phyloP scores from a whole-genome alignment of 805 yeast genomes.

The Jamesozyma gamospora region DNA sequence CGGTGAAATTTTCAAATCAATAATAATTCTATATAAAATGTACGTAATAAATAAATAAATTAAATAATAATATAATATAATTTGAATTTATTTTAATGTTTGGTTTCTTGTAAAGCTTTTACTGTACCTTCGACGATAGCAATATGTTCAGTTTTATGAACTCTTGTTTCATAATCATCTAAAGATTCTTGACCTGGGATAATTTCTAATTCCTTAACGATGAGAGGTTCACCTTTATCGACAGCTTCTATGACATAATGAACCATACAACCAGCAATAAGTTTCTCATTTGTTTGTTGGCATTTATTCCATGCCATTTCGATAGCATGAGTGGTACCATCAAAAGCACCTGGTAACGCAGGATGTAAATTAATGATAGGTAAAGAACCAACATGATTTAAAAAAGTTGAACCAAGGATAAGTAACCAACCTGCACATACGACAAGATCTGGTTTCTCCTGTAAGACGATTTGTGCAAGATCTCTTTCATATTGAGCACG shows the following conservation, averaged over 20 bases:
- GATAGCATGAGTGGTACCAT: constrained; percentile 86
- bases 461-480: constrained; percentile 56
- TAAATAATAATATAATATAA: too few relatives aligned
- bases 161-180: constrained; percentile 71
- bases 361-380: constrained; percentile 93
- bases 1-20: too few relatives aligned
- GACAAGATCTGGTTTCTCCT: constrained; percentile 65
- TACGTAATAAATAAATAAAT: too few relatives aligned
- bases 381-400: constrained; percentile 53
- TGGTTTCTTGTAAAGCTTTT: constrained; percentile 31
- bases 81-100: too few relatives aligned
- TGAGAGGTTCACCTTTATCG: constrained; percentile 82
- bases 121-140: constrained; percentile 91
- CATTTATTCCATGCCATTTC: constrained; percentile 96
- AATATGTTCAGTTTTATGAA: constrained; percentile 73
- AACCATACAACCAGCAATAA: constrained; percentile 90
- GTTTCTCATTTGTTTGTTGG: constrained; percentile 49
- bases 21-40: too few relatives aligned
- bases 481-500: constrained; percentile 70
- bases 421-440: constrained; percentile 99
- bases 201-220: constrained; percentile 70
- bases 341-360: constrained; percentile 94
- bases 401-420: constrained; percentile 69
- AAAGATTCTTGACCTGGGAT: constrained; percentile 56
- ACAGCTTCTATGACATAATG: constrained; percentile 95